These are phyloP conservation scores for Sextonia rubra DNA, from an alignment of 164 flowering plant genomes.

Conservation along the genomic window DNA sequence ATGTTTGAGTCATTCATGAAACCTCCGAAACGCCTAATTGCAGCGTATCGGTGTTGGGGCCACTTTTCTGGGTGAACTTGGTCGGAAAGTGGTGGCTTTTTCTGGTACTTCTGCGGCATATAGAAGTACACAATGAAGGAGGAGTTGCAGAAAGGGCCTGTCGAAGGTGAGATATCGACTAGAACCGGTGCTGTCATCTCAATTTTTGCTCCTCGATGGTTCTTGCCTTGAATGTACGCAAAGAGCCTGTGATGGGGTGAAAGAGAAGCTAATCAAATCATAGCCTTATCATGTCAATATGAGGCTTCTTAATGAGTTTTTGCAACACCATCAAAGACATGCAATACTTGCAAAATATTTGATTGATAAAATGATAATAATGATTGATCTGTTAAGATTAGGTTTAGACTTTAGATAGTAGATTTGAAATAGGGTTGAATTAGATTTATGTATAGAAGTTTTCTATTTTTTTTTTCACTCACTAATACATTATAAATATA, in stretches of 20 bases:
- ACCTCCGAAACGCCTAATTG: conserved; percentile 20
- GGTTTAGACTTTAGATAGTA: no score
- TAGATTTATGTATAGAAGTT: no score
- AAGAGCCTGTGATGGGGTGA: conserved; percentile 10
- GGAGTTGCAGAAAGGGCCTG: conserved; percentile 14
- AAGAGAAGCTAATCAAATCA: neutral
- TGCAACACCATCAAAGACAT: no score
- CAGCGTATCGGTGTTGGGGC: conserved; percentile 14
- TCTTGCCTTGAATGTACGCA: conserved; percentile 23
- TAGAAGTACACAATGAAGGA: conserved; percentile 17
- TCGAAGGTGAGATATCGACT: conserved; percentile 12
- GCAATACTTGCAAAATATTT: no score
- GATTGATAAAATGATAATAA: no score
- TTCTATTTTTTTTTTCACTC: no score
- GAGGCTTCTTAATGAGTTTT: no score
- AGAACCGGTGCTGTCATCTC: conserved; percentile 24
- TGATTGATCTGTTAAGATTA: no score
- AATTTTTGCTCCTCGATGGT: conserved; percentile 11
- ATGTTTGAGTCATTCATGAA: conserved; percentile 19
- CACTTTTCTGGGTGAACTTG: conserved; percentile 11
- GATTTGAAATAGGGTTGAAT: no score
- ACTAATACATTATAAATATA: no score
- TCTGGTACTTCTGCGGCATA: conserved; percentile 18
- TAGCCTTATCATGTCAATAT: neutral
- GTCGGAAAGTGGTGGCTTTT: conserved; percentile 13